Conservation (phyloP, 495 filamentous ascomycete genomes). For the Parathielavia hyrcaniae region DNA sequence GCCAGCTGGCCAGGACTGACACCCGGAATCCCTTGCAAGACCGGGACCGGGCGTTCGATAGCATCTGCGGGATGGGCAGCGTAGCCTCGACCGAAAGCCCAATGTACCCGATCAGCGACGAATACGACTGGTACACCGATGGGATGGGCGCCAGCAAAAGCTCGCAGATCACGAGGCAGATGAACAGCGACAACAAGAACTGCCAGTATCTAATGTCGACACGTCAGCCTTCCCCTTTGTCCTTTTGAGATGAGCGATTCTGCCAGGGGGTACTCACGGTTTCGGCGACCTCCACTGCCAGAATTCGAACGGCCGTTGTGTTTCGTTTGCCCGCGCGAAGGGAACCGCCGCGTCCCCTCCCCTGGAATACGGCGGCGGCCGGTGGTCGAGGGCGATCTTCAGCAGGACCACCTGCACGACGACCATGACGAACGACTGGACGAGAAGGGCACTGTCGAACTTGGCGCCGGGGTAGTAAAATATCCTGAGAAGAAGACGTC, state of each 20-base stretch:
- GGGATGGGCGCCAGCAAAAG: slow-evolving; percentile 58
- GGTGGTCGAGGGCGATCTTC: slow-evolving; percentile 84
- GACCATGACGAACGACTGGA: slow-evolving; percentile 85
- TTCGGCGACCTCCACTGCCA: slow-evolving; percentile 86
- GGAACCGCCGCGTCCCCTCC: slow-evolving; percentile 51
- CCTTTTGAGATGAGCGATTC: not conserved
- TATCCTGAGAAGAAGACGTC: slow-evolving; percentile 47
- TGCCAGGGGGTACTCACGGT: slow-evolving; percentile 52
- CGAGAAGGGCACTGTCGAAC: slow-evolving; percentile 71
- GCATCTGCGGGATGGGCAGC: slow-evolving; percentile 82
- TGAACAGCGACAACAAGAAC: slow-evolving; percentile 68
- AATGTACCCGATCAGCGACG: slow-evolving; percentile 64
- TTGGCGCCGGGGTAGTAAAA: slow-evolving; percentile 92
- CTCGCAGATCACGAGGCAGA: slow-evolving; percentile 60
- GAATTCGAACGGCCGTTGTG: slow-evolving; percentile 72
- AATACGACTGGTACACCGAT: slow-evolving; percentile 58
- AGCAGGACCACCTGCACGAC: slow-evolving; percentile 73
- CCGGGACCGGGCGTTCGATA: slow-evolving; percentile 67
- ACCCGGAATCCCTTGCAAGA: slow-evolving; percentile 88
- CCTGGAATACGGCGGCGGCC: slow-evolving; percentile 56
- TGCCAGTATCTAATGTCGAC: slow-evolving; percentile 71
- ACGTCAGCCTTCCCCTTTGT: slow-evolving; percentile 9
- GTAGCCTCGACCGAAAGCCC: slow-evolving; percentile 87
- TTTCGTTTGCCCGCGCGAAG: slow-evolving; percentile 47
- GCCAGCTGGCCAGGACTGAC: slow-evolving; percentile 79